phyloP scores from a whole-genome alignment of 139 green algal genomes.

The Pleodorina starrii region DNA sequence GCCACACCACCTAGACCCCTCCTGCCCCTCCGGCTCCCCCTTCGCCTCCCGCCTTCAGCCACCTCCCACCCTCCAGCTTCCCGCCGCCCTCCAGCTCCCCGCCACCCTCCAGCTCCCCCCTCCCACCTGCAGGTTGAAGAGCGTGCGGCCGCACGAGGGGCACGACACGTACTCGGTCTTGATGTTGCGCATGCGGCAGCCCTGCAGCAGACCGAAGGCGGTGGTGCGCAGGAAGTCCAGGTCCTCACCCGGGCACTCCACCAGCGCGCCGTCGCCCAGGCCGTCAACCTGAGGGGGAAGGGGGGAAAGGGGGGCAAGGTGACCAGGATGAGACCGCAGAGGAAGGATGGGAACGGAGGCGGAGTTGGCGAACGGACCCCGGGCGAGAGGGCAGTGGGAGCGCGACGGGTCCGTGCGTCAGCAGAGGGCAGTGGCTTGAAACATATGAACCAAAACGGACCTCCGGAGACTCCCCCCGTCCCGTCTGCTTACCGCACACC shows the following conservation, averaged over 20 bases:
- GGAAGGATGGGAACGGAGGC: no score
- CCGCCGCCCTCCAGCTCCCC: not conserved
- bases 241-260: conserved; percentile 86
- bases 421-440: no score
- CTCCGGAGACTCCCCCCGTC: no score
- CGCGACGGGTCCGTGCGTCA: no score
- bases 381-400: no score
- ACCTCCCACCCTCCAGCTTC: not conserved
- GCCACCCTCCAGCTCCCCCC: not conserved
- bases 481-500: no score
- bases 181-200: conserved; percentile 97
- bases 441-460: no score
- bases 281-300: conserved; percentile 77
- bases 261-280: conserved; percentile 93
- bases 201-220: conserved; percentile 97
- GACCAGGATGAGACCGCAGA: no score
- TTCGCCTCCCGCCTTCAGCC: not conserved
- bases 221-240: conserved; percentile 93
- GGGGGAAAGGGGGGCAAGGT: not conserved
- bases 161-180: conserved; percentile 99
- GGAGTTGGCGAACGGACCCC: no score
- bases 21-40: not conserved
- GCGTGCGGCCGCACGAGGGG: conserved; percentile 96
- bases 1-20: not conserved
- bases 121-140: conserved; percentile 98